These are phyloP conservation scores for Cadophora sp. DNA, from an alignment of 2,329 filamentous ascomycete species.

Conservation along the genomic window DNA sequence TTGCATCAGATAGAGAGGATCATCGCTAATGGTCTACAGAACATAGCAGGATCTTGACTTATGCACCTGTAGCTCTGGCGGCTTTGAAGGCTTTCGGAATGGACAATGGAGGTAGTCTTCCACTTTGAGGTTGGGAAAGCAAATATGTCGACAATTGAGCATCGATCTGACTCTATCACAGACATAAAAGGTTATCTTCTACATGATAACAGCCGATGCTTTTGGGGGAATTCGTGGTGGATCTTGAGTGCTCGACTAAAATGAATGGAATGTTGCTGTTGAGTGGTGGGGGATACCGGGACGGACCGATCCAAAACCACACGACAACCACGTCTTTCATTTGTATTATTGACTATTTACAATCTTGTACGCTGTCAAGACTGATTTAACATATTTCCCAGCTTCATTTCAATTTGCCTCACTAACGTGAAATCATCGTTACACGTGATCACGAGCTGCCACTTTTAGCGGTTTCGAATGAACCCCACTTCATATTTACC, in stretches of 20 bases:
- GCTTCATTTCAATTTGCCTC: no score
- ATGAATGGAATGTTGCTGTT: no score
- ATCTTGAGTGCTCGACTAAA: no score
- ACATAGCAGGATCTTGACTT: slow-evolving; percentile 74
- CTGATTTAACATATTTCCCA: not conserved
- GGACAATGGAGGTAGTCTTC: slow-evolving; percentile 38
- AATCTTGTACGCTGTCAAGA: not conserved
- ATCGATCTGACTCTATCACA: not conserved
- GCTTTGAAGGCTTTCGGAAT: slow-evolving; percentile 69
- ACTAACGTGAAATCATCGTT: no score
- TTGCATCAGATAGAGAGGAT: not conserved
- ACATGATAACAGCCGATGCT: no score
- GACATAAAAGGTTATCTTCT: not conserved
- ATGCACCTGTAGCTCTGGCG: slow-evolving; percentile 67
- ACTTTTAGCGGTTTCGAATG: slow-evolving; percentile 19
- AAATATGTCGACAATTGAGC: not conserved
- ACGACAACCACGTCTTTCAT: no score
- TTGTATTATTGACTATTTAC: no score
- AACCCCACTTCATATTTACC: slow-evolving; percentile 3
- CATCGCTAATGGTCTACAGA: slow-evolving; percentile 50
- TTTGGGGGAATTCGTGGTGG: no score
- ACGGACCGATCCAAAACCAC: no score
- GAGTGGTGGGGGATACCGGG: no score
- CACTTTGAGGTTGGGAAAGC: slow-evolving; percentile 12
- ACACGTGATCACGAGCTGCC: slow-evolving; percentile 12